phyloP scores from a whole-genome alignment of 208 protist genomes.

The Crithidia expoeki region DNA sequence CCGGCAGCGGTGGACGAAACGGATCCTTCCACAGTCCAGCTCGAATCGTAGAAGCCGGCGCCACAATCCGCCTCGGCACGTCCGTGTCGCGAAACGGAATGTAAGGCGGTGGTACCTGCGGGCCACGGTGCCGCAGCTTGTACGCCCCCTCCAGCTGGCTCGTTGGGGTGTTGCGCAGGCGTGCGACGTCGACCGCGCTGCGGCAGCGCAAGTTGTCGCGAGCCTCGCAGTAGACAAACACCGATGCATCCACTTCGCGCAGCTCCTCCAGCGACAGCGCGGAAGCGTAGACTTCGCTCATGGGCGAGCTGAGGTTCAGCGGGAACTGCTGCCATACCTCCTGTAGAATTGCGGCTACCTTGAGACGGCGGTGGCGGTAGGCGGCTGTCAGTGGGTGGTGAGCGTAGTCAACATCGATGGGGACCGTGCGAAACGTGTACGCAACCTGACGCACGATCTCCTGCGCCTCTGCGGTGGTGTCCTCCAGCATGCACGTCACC shows the following conservation, averaged over 20 bases:
- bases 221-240: constrained; percentile 43
- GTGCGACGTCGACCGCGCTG: constrained; percentile 16
- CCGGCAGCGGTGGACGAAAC: constrained; percentile 37
- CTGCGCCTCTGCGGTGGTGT: constrained; percentile 29
- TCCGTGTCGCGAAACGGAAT: constrained; percentile 17
- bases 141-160: constrained; percentile 42
- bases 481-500: constrained; percentile 27
- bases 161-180: constrained; percentile 24
- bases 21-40: constrained; percentile 47
- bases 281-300: constrained; percentile 61
- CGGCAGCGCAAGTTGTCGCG: constrained; percentile 43
- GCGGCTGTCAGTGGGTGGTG: constrained; percentile 69
- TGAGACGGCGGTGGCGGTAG: constrained; percentile 40
- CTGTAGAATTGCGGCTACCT: constrained; percentile 40
- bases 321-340: constrained; percentile 18
- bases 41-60: constrained; percentile 17
- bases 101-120: constrained; percentile 5
- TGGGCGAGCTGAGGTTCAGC: constrained; percentile 5
- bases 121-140: constrained; percentile 8
- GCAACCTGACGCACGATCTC: constrained; percentile 29
- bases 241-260: constrained; percentile 28
- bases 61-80: constrained; percentile 14
- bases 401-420: constrained; percentile 41
- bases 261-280: constrained; percentile 44
- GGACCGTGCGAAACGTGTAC: constrained; percentile 10